Conservation (phyloP, 2,329 filamentous ascomycete genomes). For the Arthrocladium fulminans region DNA sequence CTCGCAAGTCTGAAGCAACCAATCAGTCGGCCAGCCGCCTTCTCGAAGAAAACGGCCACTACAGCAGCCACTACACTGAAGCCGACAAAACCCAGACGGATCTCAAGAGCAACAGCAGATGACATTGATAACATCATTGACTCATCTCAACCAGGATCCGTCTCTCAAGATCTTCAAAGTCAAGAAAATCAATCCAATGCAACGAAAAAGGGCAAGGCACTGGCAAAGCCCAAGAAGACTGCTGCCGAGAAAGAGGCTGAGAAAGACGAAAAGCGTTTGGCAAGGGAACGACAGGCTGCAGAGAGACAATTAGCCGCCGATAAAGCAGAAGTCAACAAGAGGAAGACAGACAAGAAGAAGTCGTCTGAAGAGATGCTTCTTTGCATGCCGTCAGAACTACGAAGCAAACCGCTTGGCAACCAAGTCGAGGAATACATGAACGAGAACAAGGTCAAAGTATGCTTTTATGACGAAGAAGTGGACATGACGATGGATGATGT, state of each 20-base stretch:
- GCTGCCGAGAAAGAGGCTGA: slow-evolving; percentile 45
- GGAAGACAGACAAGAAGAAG: slow-evolving; percentile 62
- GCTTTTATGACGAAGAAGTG: slow-evolving; percentile 27
- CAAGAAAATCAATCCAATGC: slow-evolving; percentile 34
- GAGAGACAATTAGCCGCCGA: slow-evolving; percentile 59
- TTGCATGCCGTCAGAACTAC: slow-evolving; percentile 53
- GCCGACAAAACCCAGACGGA: background rate
- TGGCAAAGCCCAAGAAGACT: slow-evolving; percentile 32
- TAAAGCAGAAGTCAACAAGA: slow-evolving; percentile 63
- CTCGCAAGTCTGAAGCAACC: slow-evolving; percentile 28
- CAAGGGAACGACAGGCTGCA: slow-evolving; percentile 48
- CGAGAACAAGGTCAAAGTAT: slow-evolving; percentile 33
- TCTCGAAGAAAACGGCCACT: slow-evolving; percentile 12
- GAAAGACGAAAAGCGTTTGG: slow-evolving; percentile 40
- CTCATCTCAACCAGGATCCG: slow-evolving; percentile 12
- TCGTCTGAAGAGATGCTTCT: slow-evolving; percentile 71
- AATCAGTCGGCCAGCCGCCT: slow-evolving; percentile 5
- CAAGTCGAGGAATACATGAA: slow-evolving; percentile 37
- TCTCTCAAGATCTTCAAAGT: background rate
- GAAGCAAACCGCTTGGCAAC: slow-evolving; percentile 36
- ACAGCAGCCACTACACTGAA: slow-evolving; percentile 13
- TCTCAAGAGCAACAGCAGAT: background rate
- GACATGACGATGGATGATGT: slow-evolving; percentile 32
- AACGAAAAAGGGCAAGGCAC: slow-evolving; percentile 36
- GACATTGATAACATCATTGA: slow-evolving; percentile 17